These are phyloP conservation scores for Verticillium klebahnii DNA, from an alignment of 2,329 filamentous ascomycete species.

Conservation along the genomic window DNA sequence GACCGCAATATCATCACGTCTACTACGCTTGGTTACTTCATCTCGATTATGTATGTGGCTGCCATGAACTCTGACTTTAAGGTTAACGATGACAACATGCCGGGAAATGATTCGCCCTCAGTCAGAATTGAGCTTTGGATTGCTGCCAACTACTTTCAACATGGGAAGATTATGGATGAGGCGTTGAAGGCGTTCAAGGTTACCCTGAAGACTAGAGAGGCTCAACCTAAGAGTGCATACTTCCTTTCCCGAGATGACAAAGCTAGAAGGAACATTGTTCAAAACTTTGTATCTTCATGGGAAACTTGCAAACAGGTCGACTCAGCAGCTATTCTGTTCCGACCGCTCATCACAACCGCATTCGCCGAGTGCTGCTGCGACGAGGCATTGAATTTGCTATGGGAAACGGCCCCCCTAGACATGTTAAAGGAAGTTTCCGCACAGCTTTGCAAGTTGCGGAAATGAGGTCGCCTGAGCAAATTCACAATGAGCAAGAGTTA, in stretches of 20 bases:
- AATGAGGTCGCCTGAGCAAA: background rate
- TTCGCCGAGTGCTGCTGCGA: background rate
- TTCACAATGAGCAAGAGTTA: background rate
- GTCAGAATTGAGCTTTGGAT: background rate
- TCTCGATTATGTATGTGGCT: background rate
- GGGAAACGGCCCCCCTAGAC: background rate
- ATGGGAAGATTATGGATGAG: background rate
- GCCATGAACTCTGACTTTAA: background rate
- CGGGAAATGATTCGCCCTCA: background rate
- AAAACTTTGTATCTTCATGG: background rate
- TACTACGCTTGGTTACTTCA: background rate
- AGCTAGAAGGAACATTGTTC: background rate
- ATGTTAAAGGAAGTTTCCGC: background rate
- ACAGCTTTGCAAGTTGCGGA: background rate
- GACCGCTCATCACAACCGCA: background rate
- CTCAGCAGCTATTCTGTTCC: background rate
- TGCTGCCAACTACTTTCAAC: background rate
- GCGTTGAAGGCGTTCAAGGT: background rate
- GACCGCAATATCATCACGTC: background rate
- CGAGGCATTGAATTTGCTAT: background rate
- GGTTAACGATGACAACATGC: background rate
- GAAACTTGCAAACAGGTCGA: background rate
- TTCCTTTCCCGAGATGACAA: background rate
- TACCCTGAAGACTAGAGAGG: background rate
- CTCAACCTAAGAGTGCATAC: fast-evolving